Evolutionary conservation across 139 green algal species (phyloP).

Genomic region (Chlamydomonas eustigma): DNA sequence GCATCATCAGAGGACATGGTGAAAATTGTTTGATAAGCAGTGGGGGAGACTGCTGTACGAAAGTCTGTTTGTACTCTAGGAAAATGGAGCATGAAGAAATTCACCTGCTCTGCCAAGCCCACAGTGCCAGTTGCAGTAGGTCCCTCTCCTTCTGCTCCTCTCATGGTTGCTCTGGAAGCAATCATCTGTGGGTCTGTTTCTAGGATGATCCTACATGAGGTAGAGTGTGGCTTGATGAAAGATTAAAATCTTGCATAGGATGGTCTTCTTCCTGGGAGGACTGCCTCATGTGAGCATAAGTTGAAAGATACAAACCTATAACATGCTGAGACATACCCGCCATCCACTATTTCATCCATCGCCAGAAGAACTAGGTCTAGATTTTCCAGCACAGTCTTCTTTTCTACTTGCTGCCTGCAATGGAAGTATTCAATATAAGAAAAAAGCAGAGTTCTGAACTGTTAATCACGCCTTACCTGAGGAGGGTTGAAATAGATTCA

Average conservation of each 20-base stretch:
- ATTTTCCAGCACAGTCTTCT: slow-evolving; percentile 99
- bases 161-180: slow-evolving; percentile 89
- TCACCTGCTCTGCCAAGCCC: too few relatives aligned
- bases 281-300: too few relatives aligned
- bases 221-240: background rate
- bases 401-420: slow-evolving; percentile 91
- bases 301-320: background rate
- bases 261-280: too few relatives aligned
- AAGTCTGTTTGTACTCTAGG: too few relatives aligned
- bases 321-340: slow-evolving; percentile 57
- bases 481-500: slow-evolving; percentile 78
- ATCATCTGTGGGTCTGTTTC: slow-evolving; percentile 88
- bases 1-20: too few relatives aligned
- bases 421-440: too few relatives aligned
- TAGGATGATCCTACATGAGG: slow-evolving; percentile 78
- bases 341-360: slow-evolving; percentile 95
- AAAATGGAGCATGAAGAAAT: too few relatives aligned
- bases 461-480: slow-evolving; percentile 50
- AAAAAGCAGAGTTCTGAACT: too few relatives aligned
- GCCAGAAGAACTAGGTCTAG: slow-evolving; percentile 94
- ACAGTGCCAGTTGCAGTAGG: too few relatives aligned
- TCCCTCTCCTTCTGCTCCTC: slow-evolving; percentile 74
- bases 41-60: too few relatives aligned
- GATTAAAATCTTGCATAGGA: background rate
- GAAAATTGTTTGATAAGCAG: too few relatives aligned